Percentiles rank a stretch among this genome's conserved stretches.
Evolutionary conservation across 1,139 yeast genomes (phyloP).

Genomic region (Candida smagusa): DNA sequence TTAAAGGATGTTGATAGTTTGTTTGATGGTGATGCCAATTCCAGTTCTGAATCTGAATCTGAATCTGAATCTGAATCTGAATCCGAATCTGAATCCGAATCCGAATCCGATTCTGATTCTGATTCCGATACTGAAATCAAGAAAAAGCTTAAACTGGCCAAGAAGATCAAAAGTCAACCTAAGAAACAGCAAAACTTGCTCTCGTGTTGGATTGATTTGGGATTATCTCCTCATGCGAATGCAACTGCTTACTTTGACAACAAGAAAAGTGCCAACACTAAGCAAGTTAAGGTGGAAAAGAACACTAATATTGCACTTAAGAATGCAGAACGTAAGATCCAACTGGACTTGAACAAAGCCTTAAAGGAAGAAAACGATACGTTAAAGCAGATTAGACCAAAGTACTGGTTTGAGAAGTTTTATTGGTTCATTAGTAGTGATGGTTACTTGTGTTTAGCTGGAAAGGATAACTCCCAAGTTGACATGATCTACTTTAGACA

Average conservation of each 20-base stretch:
- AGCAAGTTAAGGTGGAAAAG: conserved; percentile 77
- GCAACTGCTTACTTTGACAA: conserved; percentile 83
- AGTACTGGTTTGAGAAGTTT: conserved; percentile 91
- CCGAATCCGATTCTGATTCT: conserved; percentile 28
- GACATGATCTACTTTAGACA: conserved; percentile 80
- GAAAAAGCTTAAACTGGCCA: conserved; percentile 9
- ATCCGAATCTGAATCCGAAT: conserved; percentile 27
- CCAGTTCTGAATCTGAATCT: conserved; percentile 8
- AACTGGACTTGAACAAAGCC: conserved; percentile 64
- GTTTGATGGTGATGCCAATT: conserved; percentile 23
- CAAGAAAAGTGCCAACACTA: conserved; percentile 71
- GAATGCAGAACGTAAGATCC: conserved; percentile 79
- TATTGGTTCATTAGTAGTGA: conserved; percentile 90
- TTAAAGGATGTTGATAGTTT: conserved; percentile 48
- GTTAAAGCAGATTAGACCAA: conserved; percentile 63
- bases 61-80: conserved; percentile 25
- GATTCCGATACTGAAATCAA: conserved; percentile 27
- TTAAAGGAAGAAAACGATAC: conserved; percentile 64
- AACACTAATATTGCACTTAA: conserved; percentile 77
- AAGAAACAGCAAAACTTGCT: conserved; percentile 24
- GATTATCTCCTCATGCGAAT: conserved; percentile 81
- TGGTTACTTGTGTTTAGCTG: conserved; percentile 83
- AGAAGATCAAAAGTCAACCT: conserved; percentile 2
- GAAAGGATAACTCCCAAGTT: conserved; percentile 80
- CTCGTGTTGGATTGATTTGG: conserved; percentile 64